Conservation (phyloP, 139 green algal species). For the Coelastrella sp. region DNA sequence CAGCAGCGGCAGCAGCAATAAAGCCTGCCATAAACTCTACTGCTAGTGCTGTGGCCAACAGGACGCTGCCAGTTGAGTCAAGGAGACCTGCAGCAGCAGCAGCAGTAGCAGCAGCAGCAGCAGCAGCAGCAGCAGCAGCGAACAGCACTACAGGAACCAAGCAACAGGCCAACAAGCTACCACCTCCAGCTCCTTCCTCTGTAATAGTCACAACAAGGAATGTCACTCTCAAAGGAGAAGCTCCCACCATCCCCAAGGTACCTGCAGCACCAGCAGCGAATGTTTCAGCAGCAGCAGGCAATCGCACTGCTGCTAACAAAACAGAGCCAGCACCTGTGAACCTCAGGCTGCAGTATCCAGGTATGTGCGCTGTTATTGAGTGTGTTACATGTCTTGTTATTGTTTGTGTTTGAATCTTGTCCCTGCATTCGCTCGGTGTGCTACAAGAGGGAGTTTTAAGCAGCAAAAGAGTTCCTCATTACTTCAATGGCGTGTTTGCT, state of each 20-base stretch:
- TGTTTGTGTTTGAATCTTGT: no score
- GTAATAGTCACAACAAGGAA: neutral
- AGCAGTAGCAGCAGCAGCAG: neutral
- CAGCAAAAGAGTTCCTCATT: no score
- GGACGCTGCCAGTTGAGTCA: no score
- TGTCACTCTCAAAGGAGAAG: neutral
- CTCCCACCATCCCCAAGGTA: no score
- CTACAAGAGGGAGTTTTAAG: no score
- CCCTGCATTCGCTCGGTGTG: no score
- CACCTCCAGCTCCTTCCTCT: no score
- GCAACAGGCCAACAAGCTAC: no score
- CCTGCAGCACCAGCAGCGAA: no score
- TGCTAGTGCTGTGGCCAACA: no score
- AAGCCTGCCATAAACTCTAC: no score
- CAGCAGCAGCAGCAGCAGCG: neutral
- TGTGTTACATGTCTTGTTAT: neutral
- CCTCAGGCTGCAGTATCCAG: neutral
- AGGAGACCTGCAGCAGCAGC: neutral
- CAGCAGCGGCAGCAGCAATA: neutral
- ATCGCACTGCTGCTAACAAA: neutral
- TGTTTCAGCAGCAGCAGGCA: neutral
- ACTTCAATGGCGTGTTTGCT: no score
- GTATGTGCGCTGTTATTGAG: neutral
- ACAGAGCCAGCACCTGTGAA: neutral
- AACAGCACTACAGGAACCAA: neutral